phyloP scores from a whole-genome alignment of 768 basidiomycete genomes.

The Mycena leptocephala region DNA sequence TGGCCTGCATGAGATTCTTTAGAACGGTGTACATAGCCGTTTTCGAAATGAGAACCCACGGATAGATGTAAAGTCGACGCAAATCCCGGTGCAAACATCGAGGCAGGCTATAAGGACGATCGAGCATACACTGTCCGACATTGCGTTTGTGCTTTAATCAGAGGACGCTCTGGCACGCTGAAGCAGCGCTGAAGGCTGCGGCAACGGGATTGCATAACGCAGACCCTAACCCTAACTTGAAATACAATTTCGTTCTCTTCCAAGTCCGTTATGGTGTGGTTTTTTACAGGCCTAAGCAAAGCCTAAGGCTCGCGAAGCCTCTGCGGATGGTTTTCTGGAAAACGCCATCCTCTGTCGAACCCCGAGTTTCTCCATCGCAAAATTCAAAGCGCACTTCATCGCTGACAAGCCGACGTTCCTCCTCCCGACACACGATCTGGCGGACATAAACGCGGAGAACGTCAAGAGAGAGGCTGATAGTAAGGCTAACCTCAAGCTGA shows the following conservation, averaged over 20 bases:
- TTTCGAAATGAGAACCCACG: slow-evolving; percentile 15
- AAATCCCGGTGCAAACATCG: slow-evolving; percentile 31
- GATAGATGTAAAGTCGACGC: slow-evolving; percentile 27
- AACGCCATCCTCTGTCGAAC: too few species aligned
- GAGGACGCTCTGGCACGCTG: too few species aligned
- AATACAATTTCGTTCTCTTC: too few species aligned
- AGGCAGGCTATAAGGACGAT: slow-evolving; percentile 17
- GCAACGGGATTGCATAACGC: background rate
- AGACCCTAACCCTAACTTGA: background rate
- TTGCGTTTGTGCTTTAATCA: background rate
- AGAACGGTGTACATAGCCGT: background rate
- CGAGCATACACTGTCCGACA: slow-evolving; percentile 7
- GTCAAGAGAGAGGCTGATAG: background rate
- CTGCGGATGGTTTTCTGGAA: too few species aligned
- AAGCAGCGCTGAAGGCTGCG: too few species aligned
- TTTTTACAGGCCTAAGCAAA: too few species aligned
- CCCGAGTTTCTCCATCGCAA: too few species aligned
- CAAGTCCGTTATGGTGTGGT: too few species aligned
- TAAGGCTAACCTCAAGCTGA: background rate
- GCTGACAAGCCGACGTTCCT: too few species aligned
- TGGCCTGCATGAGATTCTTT: slow-evolving; percentile 9
- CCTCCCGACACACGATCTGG: too few species aligned
- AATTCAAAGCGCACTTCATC: too few species aligned
- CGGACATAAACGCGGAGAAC: background rate
- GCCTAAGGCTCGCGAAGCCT: too few species aligned